phyloP scores from a whole-genome alignment of 495 filamentous ascomycete genomes.

The Xylaria curta region DNA sequence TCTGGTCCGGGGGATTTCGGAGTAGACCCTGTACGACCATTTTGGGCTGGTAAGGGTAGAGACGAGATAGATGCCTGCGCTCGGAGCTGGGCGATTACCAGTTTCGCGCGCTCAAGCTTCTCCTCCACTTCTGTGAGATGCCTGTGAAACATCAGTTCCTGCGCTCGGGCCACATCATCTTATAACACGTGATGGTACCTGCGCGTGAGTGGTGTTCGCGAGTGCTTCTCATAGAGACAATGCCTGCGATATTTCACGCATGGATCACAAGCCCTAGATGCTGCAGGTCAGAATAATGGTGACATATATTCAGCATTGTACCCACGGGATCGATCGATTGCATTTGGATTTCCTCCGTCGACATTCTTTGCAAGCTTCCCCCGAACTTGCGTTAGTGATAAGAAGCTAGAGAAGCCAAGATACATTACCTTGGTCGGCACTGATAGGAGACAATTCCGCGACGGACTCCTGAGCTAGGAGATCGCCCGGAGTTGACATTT shows the following conservation, averaged over 20 bases:
- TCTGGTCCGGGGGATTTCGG: neutral
- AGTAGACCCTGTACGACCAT: neutral
- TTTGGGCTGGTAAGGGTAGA: neutral
- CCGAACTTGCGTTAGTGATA: neutral
- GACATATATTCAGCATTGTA: neutral
- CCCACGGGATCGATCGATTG: slow-evolving; percentile 13
- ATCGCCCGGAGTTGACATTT: neutral
- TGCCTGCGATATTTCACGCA: slow-evolving; percentile 35
- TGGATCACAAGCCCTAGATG: neutral
- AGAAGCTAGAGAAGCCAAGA: neutral
- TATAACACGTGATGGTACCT: slow-evolving; percentile 24
- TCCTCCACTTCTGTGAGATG: slow-evolving; percentile 33
- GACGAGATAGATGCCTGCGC: neutral
- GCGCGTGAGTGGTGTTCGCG: slow-evolving; percentile 35
- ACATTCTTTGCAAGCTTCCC: slow-evolving; percentile 29
- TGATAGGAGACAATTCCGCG: neutral
- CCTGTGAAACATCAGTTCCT: neutral
- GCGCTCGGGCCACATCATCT: neutral
- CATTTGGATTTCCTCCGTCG: slow-evolving; percentile 28
- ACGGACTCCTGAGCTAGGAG: neutral
- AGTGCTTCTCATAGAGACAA: slow-evolving; percentile 39
- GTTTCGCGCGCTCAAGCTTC: slow-evolving; percentile 27
- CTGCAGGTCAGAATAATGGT: neutral
- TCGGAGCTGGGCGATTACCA: slow-evolving; percentile 22
- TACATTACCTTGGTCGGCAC: slow-evolving; percentile 5